Evolutionary conservation across 2,329 filamentous ascomycete genomes (phyloP).

Genomic region (Phyllosticta paracitricarpa): DNA sequence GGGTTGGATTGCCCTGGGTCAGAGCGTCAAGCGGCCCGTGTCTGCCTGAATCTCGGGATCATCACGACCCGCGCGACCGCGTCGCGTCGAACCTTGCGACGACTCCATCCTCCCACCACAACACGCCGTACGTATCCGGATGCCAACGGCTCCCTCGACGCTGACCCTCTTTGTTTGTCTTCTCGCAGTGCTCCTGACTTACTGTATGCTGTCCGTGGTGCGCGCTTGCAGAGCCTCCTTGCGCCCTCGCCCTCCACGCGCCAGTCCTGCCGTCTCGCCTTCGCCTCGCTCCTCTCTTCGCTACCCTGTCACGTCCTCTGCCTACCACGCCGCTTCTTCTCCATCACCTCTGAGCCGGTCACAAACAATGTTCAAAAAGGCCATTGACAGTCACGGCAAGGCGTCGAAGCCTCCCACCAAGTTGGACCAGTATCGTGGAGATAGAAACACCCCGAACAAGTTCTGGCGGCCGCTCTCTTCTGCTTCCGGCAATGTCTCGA

Average conservation of each 20-base stretch:
- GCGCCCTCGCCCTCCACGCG: constrained; percentile 19
- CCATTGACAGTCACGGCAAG: constrained; percentile 30
- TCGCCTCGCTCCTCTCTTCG: constrained; percentile 18
- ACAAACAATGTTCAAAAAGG: constrained; percentile 30
- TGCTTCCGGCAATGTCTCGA: constrained; percentile 23
- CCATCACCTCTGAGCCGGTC: not conserved
- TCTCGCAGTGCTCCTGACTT: constrained; percentile 18
- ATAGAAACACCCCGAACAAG: constrained; percentile 39
- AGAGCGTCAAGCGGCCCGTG: not conserved
- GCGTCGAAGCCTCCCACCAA: constrained; percentile 15
- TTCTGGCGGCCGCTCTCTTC: constrained; percentile 21
- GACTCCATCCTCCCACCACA: not conserved
- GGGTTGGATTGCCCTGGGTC: not conserved
- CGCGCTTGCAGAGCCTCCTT: constrained; percentile 19
- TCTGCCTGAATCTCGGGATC: not conserved
- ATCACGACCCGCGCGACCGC: not conserved
- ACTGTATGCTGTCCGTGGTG: constrained; percentile 28
- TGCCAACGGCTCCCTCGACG: constrained; percentile 6
- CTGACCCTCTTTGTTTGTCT: constrained; percentile 17
- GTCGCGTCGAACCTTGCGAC: constrained; percentile 4
- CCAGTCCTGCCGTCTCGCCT: not conserved
- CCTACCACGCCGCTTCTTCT: constrained; percentile 6
- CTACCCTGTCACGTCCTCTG: constrained; percentile 7
- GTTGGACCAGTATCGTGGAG: constrained; percentile 49
- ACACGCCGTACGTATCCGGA: not conserved